A percentile compares a stretch with the other conserved stretches of the same genome.
phyloP scores from a whole-genome alignment of 148 eudicot genomes.

The Fagopyrum homotropicum region DNA sequence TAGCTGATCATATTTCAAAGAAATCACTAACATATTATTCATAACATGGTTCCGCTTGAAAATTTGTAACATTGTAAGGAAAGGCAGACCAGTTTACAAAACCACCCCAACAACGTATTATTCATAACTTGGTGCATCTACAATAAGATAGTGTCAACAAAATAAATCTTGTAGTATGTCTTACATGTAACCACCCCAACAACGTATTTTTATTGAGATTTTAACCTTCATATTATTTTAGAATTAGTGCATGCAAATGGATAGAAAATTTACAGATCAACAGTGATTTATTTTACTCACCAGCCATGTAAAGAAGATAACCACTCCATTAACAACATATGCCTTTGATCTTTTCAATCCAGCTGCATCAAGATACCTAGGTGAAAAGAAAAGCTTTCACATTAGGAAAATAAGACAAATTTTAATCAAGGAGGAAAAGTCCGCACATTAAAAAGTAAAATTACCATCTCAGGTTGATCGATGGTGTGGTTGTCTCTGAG shows the following conservation, averaged over 20 bases:
- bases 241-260: not conserved
- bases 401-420: conserved; percentile 8
- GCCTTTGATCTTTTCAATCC: conserved; percentile 72
- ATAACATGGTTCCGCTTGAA: not conserved
- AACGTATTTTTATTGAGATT: not conserved
- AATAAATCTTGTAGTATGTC: not conserved
- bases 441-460: not conserved
- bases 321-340: conserved; percentile 71
- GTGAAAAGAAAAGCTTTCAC: conserved; percentile 16
- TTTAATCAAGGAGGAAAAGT: not conserved
- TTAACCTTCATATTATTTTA: not conserved
- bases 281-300: conserved; percentile 26
- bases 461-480: conserved; percentile 92
- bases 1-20: conserved; percentile 6
- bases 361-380: conserved; percentile 81
- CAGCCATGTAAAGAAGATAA: conserved; percentile 87
- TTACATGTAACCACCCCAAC: not conserved
- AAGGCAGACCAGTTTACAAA: not conserved
- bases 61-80: not conserved
- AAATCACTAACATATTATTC: not conserved
- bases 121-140: too few species aligned
- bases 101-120: not conserved
- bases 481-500: conserved; percentile 86
- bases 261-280: not conserved
- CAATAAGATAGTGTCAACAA: too few species aligned